Evolutionary conservation across 2,329 filamentous ascomycete genomes (phyloP).

Genomic region (Aspergillus thermomutatus): DNA sequence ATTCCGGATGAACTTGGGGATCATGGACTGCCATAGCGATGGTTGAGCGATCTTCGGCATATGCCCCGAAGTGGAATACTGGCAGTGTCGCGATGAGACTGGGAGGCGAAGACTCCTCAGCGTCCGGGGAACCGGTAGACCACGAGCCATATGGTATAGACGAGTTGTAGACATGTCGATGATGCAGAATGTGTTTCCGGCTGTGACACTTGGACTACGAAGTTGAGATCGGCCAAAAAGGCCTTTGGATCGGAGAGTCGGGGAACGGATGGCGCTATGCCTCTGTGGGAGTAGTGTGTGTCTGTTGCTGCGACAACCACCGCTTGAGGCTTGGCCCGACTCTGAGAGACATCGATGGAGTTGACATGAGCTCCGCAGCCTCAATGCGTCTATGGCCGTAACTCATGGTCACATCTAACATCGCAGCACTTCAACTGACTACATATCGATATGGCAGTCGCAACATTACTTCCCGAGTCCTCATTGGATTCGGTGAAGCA

Average conservation of each 20-base stretch:
- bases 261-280: constrained; percentile 2
- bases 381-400: constrained; percentile 13
- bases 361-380: background rate
- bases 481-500: constrained; percentile 49
- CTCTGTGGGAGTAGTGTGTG: constrained; percentile 12
- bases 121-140: background rate
- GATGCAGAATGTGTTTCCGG: background rate
- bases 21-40: constrained; percentile 66
- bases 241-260: background rate
- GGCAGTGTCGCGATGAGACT: constrained; percentile 3
- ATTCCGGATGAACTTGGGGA: constrained; percentile 57
- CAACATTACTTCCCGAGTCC: constrained; percentile 28
- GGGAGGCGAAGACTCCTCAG: background rate
- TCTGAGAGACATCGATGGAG: background rate
- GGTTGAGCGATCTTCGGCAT: constrained; percentile 21
- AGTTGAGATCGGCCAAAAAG: background rate
- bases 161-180: background rate
- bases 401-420: constrained; percentile 13
- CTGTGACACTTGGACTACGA: background rate
- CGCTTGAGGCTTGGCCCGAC: constrained; percentile 8
- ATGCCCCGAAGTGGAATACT: constrained; percentile 20
- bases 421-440: constrained; percentile 1
- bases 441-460: constrained; percentile 28
- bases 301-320: constrained; percentile 11
- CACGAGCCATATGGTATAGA: background rate